phyloP scores from a whole-genome alignment of 306 rosid genomes.

The Oxytropis ochrocephala region DNA sequence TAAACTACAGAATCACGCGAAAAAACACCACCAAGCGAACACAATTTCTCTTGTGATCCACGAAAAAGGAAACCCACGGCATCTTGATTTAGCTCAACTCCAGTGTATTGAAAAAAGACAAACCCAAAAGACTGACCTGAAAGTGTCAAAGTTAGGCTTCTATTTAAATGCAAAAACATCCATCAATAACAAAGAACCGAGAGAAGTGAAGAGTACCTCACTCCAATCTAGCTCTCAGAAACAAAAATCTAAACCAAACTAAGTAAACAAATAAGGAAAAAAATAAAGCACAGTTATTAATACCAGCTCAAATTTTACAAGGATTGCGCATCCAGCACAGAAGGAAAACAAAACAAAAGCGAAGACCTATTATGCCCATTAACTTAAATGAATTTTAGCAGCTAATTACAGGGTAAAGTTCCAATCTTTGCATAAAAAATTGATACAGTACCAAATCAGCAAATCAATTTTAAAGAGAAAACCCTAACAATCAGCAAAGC shows the following conservation, averaged over 20 bases:
- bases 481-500: conserved; percentile 13
- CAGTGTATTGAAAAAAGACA: conserved; percentile 22
- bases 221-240: neutral
- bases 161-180: neutral
- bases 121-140: conserved; percentile 31
- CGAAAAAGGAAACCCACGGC: conserved; percentile 81
- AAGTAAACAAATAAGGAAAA: neutral
- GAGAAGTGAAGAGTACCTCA: neutral
- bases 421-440: conserved; percentile 11
- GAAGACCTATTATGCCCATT: neutral
- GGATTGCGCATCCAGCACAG: neutral
- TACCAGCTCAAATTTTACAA: neutral
- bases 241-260: neutral
- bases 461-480: conserved; percentile 8
- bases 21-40: conserved; percentile 93
- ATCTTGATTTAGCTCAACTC: conserved; percentile 53
- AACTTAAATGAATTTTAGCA: neutral
- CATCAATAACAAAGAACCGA: neutral
- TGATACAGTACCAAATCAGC: neutral
- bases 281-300: neutral
- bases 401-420: neutral
- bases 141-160: conserved; percentile 11
- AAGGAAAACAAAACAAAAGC: neutral
- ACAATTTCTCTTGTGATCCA: conserved; percentile 55
- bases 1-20: conserved; percentile 82